Base-by-base conservation (phyloP, 352 stramenopile genomes). In the Phytophthora brassicae region DNA sequence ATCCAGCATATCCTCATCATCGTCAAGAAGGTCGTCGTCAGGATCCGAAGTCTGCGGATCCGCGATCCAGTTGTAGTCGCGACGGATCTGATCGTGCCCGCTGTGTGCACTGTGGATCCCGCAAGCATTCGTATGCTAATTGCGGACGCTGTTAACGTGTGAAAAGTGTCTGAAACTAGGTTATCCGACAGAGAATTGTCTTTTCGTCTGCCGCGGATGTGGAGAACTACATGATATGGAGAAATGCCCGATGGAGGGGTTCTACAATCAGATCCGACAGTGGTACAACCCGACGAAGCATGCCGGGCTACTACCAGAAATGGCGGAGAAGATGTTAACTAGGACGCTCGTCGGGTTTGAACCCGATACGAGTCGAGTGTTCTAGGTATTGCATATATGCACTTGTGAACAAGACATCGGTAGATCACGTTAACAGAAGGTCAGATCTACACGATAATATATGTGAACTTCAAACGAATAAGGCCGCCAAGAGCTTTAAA, bases 141-240 rank as follows among this genome's bases (percentile, higher is more conserved):
- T 70, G 54, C 29, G 42, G 49, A 61, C 51, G 28, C 31, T 31
- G 5, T 43, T 64, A 19, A 65, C 33, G 9, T 61, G 44, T 13
- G 48, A 7, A 59, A 56, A 17, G n/a, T 65, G 63, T 23, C 50
- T 49, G 1, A 20, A 39, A 14, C 24, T 23, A 22, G 50, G 56
- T 13, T 51, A 70, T 24, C 49, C 54, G 17, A 36, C 54, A 2
- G 54, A 64, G 23, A 42, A 31, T 14, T 70, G 54, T 23, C 19
- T 64, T 3, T 57, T 50, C 33, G 42, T 57, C 6, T 64, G 61
- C 35, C 20, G 23, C 0, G 45, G 13, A 4, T 68, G 60, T 19
- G 46, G 52, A 4, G 46, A 62, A 14, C 16, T 42, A 3, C 47
- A 69, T 19, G 61, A 59, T 4, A 13, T 14, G 11, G 51, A 39